Base-by-base conservation (phyloP, 1,284 basidiomycete genomes). In the Cryptococcus sp. region DNA sequence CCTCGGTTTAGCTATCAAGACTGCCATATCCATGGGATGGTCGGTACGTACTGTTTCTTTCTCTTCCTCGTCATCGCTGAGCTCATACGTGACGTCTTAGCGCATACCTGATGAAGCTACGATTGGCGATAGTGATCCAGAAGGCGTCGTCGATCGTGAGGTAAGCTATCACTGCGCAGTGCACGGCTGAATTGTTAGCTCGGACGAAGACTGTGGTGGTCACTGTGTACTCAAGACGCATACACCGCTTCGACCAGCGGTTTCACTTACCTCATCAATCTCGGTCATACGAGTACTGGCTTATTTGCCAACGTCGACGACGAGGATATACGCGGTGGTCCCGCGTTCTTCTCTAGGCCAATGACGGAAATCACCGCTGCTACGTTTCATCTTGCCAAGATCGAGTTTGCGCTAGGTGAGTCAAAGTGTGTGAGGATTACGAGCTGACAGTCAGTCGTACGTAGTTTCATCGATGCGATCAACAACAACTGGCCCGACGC, bases 141-240 rank as follows among this genome's bases (percentile, higher is more conserved):
- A 57, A 7, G 58, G 48, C 25, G 22, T 71, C 2, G 65, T 76
- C 40, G 71, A 74, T 46, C 68, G 76, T 17, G 74, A 61, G 50
- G 60, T 61, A n/a, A 48, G 60, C 42, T 45, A n/a, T 43, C 2
- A 7, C 40, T 17, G 7, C 30, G 17, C 30, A 13, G 30, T 13
- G 27, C 17, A 1, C 15, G 6, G 23, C n/a, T 40, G 15, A 27
- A 13, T 16, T 3, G 15, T 38, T 30, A 78, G 54, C 63, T 75
- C 16, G 75, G 73, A 0, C 64, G 75, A 2, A 63, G 73, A 30
- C 56, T 76, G 27, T 76, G 74, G 74, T 76, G 74, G 74, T 72
- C 73, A 30, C 62, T 75, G 2, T 72, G 75, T 16, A 73, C 69
- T 62, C 64, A 63, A 41, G 62, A 63, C 38, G 62, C 62, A n/a